phyloP scores from a whole-genome alignment of 2,329 filamentous ascomycete species.

The Talaromyces sp. region DNA sequence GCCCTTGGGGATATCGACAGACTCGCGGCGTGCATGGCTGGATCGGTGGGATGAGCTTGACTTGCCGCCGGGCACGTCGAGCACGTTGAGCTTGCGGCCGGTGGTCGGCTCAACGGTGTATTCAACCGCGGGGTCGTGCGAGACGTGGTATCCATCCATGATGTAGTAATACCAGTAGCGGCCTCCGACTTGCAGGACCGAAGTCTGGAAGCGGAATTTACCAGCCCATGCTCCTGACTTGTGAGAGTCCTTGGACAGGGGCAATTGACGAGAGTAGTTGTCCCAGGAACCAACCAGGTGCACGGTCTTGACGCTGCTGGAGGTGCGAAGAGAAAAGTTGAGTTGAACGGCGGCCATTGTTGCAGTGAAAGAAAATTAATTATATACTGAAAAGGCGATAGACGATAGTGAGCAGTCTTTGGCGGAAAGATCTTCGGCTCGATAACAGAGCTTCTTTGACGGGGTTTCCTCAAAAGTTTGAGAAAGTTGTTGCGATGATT shows the following conservation, averaged over 20 bases:
- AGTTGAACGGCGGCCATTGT: slow-evolving; percentile 89
- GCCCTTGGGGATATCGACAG: slow-evolving; percentile 73
- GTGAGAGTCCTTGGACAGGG: slow-evolving; percentile 80
- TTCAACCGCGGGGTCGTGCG: slow-evolving; percentile 86
- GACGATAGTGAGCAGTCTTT: slow-evolving; percentile 21
- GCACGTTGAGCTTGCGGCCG: slow-evolving; percentile 93
- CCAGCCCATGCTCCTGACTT: slow-evolving; percentile 93
- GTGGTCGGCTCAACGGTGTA: slow-evolving; percentile 94
- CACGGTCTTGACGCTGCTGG: slow-evolving; percentile 92
- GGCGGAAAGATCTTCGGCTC: slow-evolving; percentile 15
- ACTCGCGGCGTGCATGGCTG: slow-evolving; percentile 41
- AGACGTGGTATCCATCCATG: slow-evolving; percentile 97
- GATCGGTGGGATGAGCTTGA: slow-evolving; percentile 28
- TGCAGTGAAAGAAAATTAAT: slow-evolving; percentile 23
- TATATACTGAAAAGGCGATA: background rate
- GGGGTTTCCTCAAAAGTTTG: slow-evolving; percentile 12
- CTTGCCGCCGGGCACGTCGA: slow-evolving; percentile 68
- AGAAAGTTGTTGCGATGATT: slow-evolving; percentile 18
- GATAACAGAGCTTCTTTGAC: slow-evolving; percentile 14
- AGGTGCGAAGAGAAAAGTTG: slow-evolving; percentile 93
- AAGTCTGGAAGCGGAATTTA: slow-evolving; percentile 89
- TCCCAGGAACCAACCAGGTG: slow-evolving; percentile 98
- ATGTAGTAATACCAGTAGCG: slow-evolving; percentile 99
- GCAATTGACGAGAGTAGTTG: slow-evolving; percentile 90
- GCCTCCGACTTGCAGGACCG: slow-evolving; percentile 78